Percentiles rank a stretch among this genome's conserved stretches.
Evolutionary conservation across 805 yeast genomes (phyloP).

Genomic region (Wickerhamomyces ciferrii): DNA sequence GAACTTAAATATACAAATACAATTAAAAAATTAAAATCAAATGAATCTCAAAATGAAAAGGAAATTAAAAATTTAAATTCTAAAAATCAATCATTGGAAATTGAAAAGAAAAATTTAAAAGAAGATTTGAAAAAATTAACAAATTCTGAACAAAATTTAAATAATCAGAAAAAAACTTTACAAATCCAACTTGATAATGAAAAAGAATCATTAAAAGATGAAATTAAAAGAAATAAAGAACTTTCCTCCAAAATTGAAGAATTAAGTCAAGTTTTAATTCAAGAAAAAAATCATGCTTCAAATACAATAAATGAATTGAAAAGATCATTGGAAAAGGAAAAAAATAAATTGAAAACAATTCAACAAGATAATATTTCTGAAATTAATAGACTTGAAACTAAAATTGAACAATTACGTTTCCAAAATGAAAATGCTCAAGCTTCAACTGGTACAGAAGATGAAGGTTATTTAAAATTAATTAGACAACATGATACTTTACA

Average conservation of each 20-base stretch:
- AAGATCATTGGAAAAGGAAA: slow-evolving; percentile 28
- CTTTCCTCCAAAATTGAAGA: slow-evolving; percentile 20
- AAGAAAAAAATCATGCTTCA: slow-evolving; percentile 15
- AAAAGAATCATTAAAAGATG: slow-evolving; percentile 16
- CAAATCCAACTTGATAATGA: slow-evolving; percentile 14
- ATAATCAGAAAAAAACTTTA: slow-evolving; percentile 16
- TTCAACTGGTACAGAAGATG: slow-evolving; percentile 24
- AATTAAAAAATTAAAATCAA: slow-evolving; percentile 55
- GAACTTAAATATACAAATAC: slow-evolving; percentile 66
- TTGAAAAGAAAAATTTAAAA: slow-evolving; percentile 19
- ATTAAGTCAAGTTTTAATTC: slow-evolving; percentile 16
- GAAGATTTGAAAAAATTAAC: slow-evolving; percentile 22
- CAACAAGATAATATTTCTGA: slow-evolving; percentile 31
- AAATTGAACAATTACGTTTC: slow-evolving; percentile 62
- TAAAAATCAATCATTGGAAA: slow-evolving; percentile 12
- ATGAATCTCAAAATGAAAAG: slow-evolving; percentile 34
- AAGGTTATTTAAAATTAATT: slow-evolving; percentile 35
- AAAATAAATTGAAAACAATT: slow-evolving; percentile 20
- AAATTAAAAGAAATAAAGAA: slow-evolving; percentile 14
- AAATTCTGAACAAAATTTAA: slow-evolving; percentile 20
- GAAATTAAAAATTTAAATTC: slow-evolving; percentile 17
- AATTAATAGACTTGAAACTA: slow-evolving; percentile 56
- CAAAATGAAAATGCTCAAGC: slow-evolving; percentile 46
- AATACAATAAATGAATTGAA: slow-evolving; percentile 26
- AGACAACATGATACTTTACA: slow-evolving; percentile 54